Conservation (phyloP, 2,329 filamentous ascomycete species). For the Plenodomus tracheiphilus region DNA sequence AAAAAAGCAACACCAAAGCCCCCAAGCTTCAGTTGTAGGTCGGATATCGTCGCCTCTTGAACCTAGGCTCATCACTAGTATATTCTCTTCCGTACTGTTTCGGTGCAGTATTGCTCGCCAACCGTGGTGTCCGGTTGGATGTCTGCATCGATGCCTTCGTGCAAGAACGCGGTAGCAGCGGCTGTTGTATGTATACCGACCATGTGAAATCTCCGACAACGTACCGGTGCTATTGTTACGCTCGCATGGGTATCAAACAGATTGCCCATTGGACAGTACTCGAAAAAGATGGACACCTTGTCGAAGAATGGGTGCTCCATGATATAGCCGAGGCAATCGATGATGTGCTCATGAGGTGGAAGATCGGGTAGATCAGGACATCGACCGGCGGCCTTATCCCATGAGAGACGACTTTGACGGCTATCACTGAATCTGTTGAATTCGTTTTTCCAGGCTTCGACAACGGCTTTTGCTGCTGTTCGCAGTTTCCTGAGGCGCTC, state of each 20-base stretch:
- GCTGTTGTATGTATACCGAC: conserved; percentile 19
- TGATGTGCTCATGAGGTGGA: conserved; percentile 13
- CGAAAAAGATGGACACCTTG: conserved; percentile 12
- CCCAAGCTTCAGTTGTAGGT: conserved; percentile 63
- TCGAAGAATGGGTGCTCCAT: not conserved
- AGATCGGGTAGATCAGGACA: conserved; percentile 13
- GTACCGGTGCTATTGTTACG: not conserved
- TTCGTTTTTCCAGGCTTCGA: conserved; percentile 14
- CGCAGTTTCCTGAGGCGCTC: conserved; percentile 1
- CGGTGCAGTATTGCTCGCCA: conserved; percentile 91
- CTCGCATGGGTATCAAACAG: conserved; percentile 7
- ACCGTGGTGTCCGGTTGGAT: conserved; percentile 43
- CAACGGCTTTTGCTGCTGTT: conserved; percentile 11
- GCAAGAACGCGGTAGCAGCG: conserved; percentile 22
- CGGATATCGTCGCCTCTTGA: conserved; percentile 9
- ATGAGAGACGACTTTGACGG: conserved; percentile 14
- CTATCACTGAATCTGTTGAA: conserved; percentile 5
- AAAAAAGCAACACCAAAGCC: conserved; percentile 69
- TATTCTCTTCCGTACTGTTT: conserved; percentile 95
- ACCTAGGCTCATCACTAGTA: conserved; percentile 60
- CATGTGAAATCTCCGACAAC: conserved; percentile 19
- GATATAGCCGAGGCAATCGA: conserved; percentile 10
- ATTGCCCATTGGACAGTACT: conserved; percentile 18
- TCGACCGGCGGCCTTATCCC: conserved; percentile 3
- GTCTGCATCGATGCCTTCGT: conserved; percentile 17